Evolutionary conservation across 164 flowering plant species (phyloP).

Genomic region (Umbellularia californica): DNA sequence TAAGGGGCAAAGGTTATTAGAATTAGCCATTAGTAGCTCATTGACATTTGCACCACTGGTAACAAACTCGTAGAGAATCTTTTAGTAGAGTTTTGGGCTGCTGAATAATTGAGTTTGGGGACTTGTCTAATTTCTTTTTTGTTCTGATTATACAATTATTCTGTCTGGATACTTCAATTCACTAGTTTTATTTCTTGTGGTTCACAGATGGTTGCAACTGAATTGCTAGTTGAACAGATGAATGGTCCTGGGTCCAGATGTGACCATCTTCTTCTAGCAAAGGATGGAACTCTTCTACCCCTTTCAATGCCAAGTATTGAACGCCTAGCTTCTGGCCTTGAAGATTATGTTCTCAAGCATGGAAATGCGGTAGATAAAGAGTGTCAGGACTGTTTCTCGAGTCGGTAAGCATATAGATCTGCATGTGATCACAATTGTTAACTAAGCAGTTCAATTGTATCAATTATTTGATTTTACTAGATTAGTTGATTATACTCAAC

Average conservation of each 20-base stretch:
- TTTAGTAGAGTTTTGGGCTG: background rate
- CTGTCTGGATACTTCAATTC: background rate
- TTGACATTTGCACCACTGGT: background rate
- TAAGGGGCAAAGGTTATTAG: background rate
- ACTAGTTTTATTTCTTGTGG: background rate
- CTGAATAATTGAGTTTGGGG: background rate
- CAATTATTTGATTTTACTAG: too few relatives aligned
- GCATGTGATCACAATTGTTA: background rate
- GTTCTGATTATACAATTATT: background rate
- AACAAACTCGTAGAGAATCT: background rate
- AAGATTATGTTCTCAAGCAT: conserved; percentile 63
- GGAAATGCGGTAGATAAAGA: conserved; percentile 35
- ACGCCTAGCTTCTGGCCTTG: conserved; percentile 50
- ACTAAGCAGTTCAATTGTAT: background rate
- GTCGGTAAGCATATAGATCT: conserved; percentile 28
- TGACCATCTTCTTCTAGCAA: conserved; percentile 35
- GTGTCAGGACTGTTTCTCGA: conserved; percentile 53
- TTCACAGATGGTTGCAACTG: conserved; percentile 54
- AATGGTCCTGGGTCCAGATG: conserved; percentile 23
- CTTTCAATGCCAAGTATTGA: conserved; percentile 41
- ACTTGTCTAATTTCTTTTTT: background rate
- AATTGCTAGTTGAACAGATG: conserved; percentile 40
- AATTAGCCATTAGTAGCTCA: background rate
- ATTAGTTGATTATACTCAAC: too few relatives aligned
- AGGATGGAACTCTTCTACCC: conserved; percentile 25